Base-by-base conservation (phyloP, 306 rosid species). In the Vigna radiata region DNA sequence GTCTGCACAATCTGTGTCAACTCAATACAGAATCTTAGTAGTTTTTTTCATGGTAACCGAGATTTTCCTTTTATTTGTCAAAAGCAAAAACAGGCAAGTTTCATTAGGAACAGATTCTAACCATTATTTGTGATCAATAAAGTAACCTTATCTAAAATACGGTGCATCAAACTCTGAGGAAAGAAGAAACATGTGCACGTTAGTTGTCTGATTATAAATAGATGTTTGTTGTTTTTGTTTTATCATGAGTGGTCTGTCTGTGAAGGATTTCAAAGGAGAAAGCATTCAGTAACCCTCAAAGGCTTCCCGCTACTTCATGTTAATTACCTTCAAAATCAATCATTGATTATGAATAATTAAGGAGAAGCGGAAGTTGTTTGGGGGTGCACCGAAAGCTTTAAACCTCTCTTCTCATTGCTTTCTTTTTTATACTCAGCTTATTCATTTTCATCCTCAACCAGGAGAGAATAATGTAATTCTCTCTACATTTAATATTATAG, bases 271-370 rank as follows among this genome's bases (percentile, higher is more conserved):
- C 25, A 56, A 78, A 59, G 76, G 82, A 19, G 63, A 49, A 78
- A 70, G 64, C 36, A 50, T 79, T 70, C 16, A 12, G 66, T 49
- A 79, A 70, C 77, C 83, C 83, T 79, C 83, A 61, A n/a, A 79
- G 83, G 73, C 73, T 79, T 79, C 72, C 31, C 31, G 25, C 2
- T 11, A 3, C 56, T 41, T n/a, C 13, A 15, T 60, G 43, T 61
- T 6, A 14, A 19, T 61, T 29, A 15, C 2, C 10, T 0, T 58
- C 64, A 5, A 58, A 41, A 14, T 31, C 43, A 61, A 15, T 61
- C 21, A 31, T 31, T 61, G 67, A 61, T 61, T 61, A 25, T 2
- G 9, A 61, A 61, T 31, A 61, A 61, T 31, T 15, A 61, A 6
- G 29, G 27, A 16, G 75, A 49, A 15, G 3, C 56, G 17, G 61